Evolutionary conservation across 106 monocot genomes (phyloP).

Genomic region (Dactylorhiza incarnata): DNA sequence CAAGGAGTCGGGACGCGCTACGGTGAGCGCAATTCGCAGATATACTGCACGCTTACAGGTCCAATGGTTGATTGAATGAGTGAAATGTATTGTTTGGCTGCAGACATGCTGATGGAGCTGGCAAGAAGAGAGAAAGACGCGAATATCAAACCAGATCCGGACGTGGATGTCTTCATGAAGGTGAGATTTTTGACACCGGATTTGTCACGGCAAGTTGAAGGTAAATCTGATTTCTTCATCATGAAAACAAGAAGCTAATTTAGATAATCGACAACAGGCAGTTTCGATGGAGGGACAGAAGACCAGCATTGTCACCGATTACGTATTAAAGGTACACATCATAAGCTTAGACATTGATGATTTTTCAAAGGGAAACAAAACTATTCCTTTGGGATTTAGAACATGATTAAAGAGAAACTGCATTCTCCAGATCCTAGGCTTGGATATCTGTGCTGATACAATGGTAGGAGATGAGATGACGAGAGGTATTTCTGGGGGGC

Average conservation of each 20-base stretch:
- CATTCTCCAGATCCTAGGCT: conserved; percentile 30
- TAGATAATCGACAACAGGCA: conserved; percentile 25
- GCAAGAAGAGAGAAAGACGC: conserved; percentile 44
- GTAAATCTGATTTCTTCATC: not conserved
- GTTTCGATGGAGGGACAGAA: conserved; percentile 26
- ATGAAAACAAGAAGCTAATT: not conserved
- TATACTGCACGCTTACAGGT: not conserved
- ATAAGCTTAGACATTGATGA: not conserved
- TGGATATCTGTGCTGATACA: conserved; percentile 46
- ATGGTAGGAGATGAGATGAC: conserved; percentile 47
- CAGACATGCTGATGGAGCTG: conserved; percentile 51
- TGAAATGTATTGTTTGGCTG: not conserved
- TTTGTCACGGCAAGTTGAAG: not conserved
- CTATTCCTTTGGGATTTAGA: no score
- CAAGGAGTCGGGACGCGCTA: conserved; percentile 43
- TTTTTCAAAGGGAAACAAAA: not conserved
- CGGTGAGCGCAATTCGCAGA: conserved; percentile 19
- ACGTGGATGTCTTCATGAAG: conserved; percentile 55
- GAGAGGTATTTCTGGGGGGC: conserved; percentile 47
- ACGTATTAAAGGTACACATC: conserved; percentile 38
- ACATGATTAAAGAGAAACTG: no score
- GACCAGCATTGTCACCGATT: conserved; percentile 32
- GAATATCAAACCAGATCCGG: conserved; percentile 48
- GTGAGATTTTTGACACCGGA: conserved; percentile 12
- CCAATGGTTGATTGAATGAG: not conserved